Base-by-base conservation (phyloP, 164 flowering plant genomes). In the Annona squamosa region DNA sequence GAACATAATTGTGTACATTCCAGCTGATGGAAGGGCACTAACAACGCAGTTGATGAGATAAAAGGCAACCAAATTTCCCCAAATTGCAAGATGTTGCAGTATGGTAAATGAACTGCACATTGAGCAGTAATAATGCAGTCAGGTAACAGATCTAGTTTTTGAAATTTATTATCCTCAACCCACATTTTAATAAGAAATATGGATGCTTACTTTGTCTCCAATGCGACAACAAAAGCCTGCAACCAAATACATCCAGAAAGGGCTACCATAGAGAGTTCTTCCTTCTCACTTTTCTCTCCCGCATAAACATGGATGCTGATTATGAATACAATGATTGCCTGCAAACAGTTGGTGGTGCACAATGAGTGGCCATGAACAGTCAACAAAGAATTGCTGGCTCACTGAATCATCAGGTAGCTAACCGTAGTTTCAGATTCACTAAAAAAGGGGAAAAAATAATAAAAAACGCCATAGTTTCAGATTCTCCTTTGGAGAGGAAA, bases 181-280 rank as follows among this genome's bases (percentile, higher is more conserved):
- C 46, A 66, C 5, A 66, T 66, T 1, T 26, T 26, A 13, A 66
- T 41, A 41, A 68, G 16, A 42, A 19, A 1, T 3, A 6, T 43
- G 13, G 26, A 73, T 52, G 74, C 96, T 79, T 88, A 93, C 99
- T 95, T 93, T 64, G 98, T 93, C 84, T 95, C 99, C 37, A 93
- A 6, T n/a, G 88, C 79, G 42, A 95, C 88, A 72, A 93, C 98
- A 84, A 95, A 95, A 62, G 97, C 98, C 79, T 95, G 99, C 84
- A 95, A 82, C 99, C 98, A 95, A 78, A 95, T 90, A 79, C 99
- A 95, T 75, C 99, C 99, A 44, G 99, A 95, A 65, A 95, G 90
- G 74, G 99, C 99, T 70, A 93, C 97, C 97, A 95, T 87, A 26
- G 97, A 81, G n/a, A 95, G 80, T 83, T 93, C 92, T 83, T 93